Conservation (phyloP, 2,329 filamentous ascomycete genomes). For the Clonostachys rhizophaga region DNA sequence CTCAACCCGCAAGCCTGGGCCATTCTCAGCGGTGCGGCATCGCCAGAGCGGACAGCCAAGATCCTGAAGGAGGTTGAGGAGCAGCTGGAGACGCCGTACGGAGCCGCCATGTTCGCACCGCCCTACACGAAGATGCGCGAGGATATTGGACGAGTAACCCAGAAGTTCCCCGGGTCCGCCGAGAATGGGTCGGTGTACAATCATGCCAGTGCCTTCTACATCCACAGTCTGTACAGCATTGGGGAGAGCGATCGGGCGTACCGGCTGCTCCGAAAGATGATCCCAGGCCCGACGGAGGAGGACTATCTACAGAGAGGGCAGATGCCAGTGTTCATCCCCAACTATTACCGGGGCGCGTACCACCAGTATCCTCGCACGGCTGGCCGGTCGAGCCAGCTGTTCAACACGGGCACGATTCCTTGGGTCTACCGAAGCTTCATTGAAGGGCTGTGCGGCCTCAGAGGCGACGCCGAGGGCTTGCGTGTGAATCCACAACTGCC, state of each 20-base stretch:
- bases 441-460: conserved; percentile 49
- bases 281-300: conserved; percentile 44
- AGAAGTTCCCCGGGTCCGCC: conserved; percentile 52
- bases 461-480: conserved; percentile 41
- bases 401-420: conserved; percentile 53
- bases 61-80: conserved; percentile 44
- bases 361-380: conserved; percentile 43
- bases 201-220: conserved; percentile 50
- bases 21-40: conserved; percentile 48
- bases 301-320: conserved; percentile 49
- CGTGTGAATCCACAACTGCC: conserved; percentile 44
- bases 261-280: conserved; percentile 43
- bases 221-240: conserved; percentile 46
- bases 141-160: conserved; percentile 52
- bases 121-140: conserved; percentile 51
- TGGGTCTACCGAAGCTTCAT: conserved; percentile 53
- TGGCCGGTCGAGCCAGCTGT: conserved; percentile 50
- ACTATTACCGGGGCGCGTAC: conserved; percentile 52
- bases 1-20: conserved; percentile 53
- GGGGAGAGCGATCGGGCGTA: conserved; percentile 44
- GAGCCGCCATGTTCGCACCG: conserved; percentile 50
- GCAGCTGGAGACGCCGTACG: conserved; percentile 48
- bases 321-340: conserved; percentile 52
- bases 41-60: conserved; percentile 28
- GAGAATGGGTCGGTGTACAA: conserved; percentile 56